Base-by-base conservation (phyloP, 345 rosid genomes). In the Citrus reticulata region DNA sequence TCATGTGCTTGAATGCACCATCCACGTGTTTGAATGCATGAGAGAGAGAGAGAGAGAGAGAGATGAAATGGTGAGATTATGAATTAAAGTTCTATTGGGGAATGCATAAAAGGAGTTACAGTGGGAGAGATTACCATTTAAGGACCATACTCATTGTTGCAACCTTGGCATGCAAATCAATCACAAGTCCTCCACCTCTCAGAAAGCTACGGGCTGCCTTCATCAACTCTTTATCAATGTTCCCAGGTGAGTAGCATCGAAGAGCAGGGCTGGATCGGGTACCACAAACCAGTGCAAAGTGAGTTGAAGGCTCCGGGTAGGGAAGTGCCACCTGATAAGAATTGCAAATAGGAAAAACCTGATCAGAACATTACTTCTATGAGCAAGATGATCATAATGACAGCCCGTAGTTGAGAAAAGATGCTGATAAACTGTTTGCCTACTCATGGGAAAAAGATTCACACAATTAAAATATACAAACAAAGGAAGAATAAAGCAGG, bases 241-340 rank as follows among this genome's bases (percentile, higher is more conserved):
- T 86, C 76, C 80, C 87, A n/a, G 98, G 93, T 4, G 93, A 88
- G 83, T 88, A 95, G 77, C 91, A 93, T 62, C 81, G 86, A 42
- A 95, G 94, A 74, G 93, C 86, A 40, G 98, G 98, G 73, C 98
- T 91, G 68, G 98, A 93, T 69, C 94, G 94, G 42, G 88, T 82
- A 25, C 98, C 98, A 72, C 79, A 88, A 78, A 90, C 95, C 62
- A 95, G 85, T 61, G 95, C 91, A 83, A 92, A 95, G 87, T 95
- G 94, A 80, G 77, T 81, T 75, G 90, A 81, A 80, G 95, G 94
- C 86, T 93, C 97, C 3, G 85, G 70, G 70, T 92, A 90, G 34
- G 92, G 89, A 87, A 93, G 88, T 71, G 90, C 83, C 73, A 87
- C 88, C 97, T 95, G 80, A 76, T 34, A 59, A 77, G n/a, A 80